A percentile compares a stretch with the other conserved stretches of the same genome.
phyloP scores from a whole-genome alignment of 352 stramenopile genomes.

The Pythium brachiatum region DNA sequence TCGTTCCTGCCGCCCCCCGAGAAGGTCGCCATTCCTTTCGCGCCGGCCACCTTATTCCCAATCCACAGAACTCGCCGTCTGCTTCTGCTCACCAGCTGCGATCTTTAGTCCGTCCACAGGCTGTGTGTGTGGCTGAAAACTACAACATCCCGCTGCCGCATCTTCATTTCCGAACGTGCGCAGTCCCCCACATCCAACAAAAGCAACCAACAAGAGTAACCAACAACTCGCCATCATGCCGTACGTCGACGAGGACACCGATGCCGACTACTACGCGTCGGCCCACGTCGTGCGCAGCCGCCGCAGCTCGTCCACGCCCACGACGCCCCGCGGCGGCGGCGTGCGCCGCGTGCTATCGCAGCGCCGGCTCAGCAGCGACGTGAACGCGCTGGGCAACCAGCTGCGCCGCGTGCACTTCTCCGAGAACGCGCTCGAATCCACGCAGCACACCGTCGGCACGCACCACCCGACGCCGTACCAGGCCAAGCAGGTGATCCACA shows the following conservation, averaged over 20 bases:
- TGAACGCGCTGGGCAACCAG: conserved; percentile 13
- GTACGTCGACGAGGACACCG: conserved; percentile 22
- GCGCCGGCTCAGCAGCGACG: conserved; percentile 17
- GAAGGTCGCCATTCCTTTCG: conserved; percentile 6
- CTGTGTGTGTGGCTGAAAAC: not conserved
- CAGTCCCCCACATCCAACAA: not conserved
- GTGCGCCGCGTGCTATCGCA: conserved; percentile 3
- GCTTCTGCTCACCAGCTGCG: not conserved
- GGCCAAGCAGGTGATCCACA: conserved; percentile 26
- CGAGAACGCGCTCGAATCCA: conserved; percentile 21
- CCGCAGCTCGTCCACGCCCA: conserved; percentile 6
- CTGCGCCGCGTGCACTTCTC: conserved; percentile 51
- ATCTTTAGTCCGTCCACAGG: not conserved
- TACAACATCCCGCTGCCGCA: not conserved
- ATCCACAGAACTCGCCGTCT: conserved; percentile 8
- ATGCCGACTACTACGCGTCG: conserved; percentile 4
- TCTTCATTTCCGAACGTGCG: conserved; percentile 1
- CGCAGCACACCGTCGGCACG: conserved; percentile 17
- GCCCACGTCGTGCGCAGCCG: not conserved
- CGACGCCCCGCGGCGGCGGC: not conserved
- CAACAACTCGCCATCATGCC: conserved; percentile 17
- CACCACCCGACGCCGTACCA: conserved; percentile 25
- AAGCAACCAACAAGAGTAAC: not conserved
- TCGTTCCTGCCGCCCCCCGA: not conserved
- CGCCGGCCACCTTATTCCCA: not conserved